Conservation (phyloP, 306 rosid genomes). For the Lagenaria siceraria region DNA sequence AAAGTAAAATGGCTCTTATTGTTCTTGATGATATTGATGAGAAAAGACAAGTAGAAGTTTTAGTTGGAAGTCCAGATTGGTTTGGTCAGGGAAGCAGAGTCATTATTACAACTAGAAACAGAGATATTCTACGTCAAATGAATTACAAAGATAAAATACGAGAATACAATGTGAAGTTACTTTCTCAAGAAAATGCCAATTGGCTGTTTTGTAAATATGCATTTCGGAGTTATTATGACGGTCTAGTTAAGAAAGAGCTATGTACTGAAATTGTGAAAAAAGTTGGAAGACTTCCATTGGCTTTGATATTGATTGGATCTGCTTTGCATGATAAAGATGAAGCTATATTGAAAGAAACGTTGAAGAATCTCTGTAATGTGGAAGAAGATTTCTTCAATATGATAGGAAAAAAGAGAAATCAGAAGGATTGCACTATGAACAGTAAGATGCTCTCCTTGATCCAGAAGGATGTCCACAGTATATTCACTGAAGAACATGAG, state of each 20-base stretch:
- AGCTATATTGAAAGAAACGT: background rate
- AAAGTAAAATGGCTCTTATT: background rate
- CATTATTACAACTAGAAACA: slow-evolving; percentile 1
- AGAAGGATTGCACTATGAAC: no score
- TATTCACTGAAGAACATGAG: no score
- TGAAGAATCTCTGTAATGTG: background rate
- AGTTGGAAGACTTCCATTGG: slow-evolving; percentile 2
- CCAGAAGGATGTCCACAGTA: no score
- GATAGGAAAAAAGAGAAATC: no score
- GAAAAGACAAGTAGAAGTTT: background rate
- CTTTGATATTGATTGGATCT: background rate
- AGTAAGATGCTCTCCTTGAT: no score
- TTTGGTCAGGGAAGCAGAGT: background rate
- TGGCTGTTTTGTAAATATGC: background rate
- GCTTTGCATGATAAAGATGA: background rate
- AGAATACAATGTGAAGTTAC: background rate
- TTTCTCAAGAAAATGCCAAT: background rate
- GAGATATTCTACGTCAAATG: background rate
- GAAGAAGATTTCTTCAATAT: no score
- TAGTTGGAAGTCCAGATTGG: background rate
- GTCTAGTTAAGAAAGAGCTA: background rate
- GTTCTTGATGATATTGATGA: background rate
- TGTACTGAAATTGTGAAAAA: background rate
- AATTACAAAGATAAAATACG: background rate
- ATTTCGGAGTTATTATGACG: background rate